Evolutionary conservation across 2,329 filamentous ascomycete genomes (phyloP).

Genomic region (Colletotrichum magnum): DNA sequence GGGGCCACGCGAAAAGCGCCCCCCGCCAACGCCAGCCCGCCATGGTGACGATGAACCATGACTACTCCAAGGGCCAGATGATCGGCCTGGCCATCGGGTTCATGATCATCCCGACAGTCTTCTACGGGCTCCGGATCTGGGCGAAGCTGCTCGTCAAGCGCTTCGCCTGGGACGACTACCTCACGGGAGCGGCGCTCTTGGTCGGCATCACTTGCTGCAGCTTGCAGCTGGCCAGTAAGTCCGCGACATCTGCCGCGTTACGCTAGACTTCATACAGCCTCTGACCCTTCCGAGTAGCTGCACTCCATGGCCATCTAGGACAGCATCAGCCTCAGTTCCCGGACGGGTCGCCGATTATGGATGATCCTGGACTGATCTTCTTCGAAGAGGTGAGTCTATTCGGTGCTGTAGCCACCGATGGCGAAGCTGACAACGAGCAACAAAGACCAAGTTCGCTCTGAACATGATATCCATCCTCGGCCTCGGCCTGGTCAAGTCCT

Average conservation of each 20-base stretch:
- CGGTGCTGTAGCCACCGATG: too few relatives aligned
- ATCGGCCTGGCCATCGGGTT: constrained; percentile 37
- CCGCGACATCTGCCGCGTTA: too few relatives aligned
- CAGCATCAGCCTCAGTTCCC: constrained; percentile 37
- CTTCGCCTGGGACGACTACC: constrained; percentile 38
- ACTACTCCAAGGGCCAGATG: constrained; percentile 38
- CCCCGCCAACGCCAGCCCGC: neutral
- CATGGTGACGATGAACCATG: constrained; percentile 34
- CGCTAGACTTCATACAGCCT: accelerated
- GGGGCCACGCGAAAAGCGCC: neutral
- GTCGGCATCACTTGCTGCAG: constrained; percentile 33
- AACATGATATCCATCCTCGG: constrained; percentile 48
- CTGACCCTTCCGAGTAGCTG: constrained; percentile 15
- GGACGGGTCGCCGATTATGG: constrained; percentile 36
- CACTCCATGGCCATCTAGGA: constrained; percentile 31
- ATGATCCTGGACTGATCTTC: constrained; percentile 36
- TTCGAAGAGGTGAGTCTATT: constrained; percentile 24
- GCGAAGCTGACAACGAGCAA: neutral
- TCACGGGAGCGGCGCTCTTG: constrained; percentile 33
- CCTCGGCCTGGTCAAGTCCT: constrained; percentile 51
- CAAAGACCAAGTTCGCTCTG: constrained; percentile 34
- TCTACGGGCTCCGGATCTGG: constrained; percentile 36
- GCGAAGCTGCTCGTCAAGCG: constrained; percentile 39
- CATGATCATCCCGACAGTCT: constrained; percentile 34
- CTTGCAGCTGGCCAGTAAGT: constrained; percentile 32